Base-by-base conservation (phyloP, 108 stramenopile genomes). In the Phaeodactylum tricornutum region DNA sequence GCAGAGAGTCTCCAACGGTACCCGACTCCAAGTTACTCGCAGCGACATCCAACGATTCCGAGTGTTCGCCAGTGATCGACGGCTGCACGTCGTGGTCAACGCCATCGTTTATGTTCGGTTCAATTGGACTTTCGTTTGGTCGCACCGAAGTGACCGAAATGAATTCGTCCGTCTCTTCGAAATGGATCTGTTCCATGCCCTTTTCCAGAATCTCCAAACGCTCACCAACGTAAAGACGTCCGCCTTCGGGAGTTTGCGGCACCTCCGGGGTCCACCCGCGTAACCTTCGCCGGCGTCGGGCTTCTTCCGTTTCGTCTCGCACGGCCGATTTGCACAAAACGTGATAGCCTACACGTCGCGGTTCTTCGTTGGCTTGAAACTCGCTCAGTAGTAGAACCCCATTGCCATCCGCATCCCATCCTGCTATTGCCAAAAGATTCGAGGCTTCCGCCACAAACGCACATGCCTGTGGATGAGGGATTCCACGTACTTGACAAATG, bases 321-420 rank as follows among this genome's bases (percentile, higher is more conserved):
- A 70, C 63, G 17, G 64, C 53, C 23, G 66, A 49, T 35, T 67
- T 66, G 15, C 65, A 66, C 17, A 76, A 29, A 3, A 76, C 75
- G 27, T 70, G 69, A 33, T 76, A 76, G 23, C 63, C 69, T 26
- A 67, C 51, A 12, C 75, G 61, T 9, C 62, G 53, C 12, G 75
- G 56, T 37, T 76, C 75, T 36, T 66, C 64, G 28, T 55, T 49
- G 8, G 69, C 59, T 14, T 57, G 67, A 74, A 83, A 90, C 37
- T 85, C 83, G 12, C 74, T 64, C 14, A 90, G 26, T 20, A 85
- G 51, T 17, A 90, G 47, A n/a, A 79, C 81, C 3, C 88, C 88
- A 62, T 90, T 89, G 7, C 83, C 87, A 60, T 82, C 79, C 2
- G 78, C 78, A 62, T 89, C 88, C 62, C 67, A 65, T 16, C 88